Conservation (phyloP, 2,329 filamentous ascomycete genomes). For the Aschersonia sp. region DNA sequence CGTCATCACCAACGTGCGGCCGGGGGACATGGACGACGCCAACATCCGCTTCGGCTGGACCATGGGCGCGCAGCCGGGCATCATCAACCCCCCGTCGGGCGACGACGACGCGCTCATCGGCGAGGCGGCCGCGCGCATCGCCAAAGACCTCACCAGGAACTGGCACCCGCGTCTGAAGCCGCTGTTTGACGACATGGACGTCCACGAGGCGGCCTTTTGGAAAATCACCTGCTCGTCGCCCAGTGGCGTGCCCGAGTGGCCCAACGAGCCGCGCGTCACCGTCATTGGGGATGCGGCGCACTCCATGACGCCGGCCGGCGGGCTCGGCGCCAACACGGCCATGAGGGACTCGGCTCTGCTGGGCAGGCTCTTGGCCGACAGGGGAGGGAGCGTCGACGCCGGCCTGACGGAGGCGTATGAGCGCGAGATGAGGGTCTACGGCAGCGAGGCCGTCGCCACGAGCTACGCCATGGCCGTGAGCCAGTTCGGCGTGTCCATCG, state of each 20-base stretch:
- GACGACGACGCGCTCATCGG: slow-evolving; percentile 46
- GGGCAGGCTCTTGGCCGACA: slow-evolving; percentile 33
- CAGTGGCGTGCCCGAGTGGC: slow-evolving; percentile 44
- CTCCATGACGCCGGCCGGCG: slow-evolving; percentile 42
- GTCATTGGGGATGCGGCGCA: slow-evolving; percentile 44
- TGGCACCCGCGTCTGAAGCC: slow-evolving; percentile 43
- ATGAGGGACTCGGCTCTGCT: slow-evolving; percentile 39
- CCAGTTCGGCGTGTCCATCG: slow-evolving; percentile 30
- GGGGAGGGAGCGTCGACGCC: slow-evolving; percentile 34
- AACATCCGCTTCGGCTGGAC: slow-evolving; percentile 48
- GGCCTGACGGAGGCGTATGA: slow-evolving; percentile 43
- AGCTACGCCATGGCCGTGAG: slow-evolving; percentile 35
- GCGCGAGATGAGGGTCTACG: slow-evolving; percentile 46
- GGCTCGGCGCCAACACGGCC: slow-evolving; percentile 43
- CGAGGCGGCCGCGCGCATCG: slow-evolving; percentile 38
- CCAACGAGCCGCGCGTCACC: slow-evolving; percentile 41
- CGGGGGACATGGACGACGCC: slow-evolving; percentile 43
- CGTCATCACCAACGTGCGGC: slow-evolving; percentile 49
- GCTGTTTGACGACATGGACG: slow-evolving; percentile 43
- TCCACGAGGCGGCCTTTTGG: slow-evolving; percentile 46
- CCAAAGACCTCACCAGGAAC: slow-evolving; percentile 34
- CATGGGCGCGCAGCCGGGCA: slow-evolving; percentile 41
- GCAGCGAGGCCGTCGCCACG: slow-evolving; percentile 34
- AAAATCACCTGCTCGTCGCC: slow-evolving; percentile 51
- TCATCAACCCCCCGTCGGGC: slow-evolving; percentile 38